Conservation (phyloP, 116 monocot genomes). For the Cymodocea nodosa region DNA sequence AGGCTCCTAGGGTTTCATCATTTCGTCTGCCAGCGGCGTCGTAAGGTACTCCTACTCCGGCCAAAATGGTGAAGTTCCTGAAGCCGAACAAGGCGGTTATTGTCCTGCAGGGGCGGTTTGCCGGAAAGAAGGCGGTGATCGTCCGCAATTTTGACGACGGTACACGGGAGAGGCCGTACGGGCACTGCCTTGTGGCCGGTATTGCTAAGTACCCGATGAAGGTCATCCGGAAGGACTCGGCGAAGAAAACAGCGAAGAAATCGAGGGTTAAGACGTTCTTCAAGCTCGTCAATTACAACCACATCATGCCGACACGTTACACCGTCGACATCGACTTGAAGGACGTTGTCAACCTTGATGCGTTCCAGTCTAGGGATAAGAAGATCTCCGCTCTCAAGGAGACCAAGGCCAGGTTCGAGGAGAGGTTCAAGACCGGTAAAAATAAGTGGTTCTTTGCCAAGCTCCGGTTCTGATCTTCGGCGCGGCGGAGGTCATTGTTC, state of each 20-base stretch:
- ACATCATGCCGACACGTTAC: slow-evolving; percentile 51
- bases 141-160: slow-evolving; percentile 39
- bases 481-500: no score
- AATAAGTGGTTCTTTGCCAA: no score
- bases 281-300: slow-evolving; percentile 41
- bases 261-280: slow-evolving; percentile 48
- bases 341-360: slow-evolving; percentile 29
- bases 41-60: no score
- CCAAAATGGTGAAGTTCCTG: slow-evolving; percentile 56
- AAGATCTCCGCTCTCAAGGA: slow-evolving; percentile 35
- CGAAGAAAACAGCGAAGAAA: slow-evolving; percentile 48
- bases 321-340: slow-evolving; percentile 43
- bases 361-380: slow-evolving; percentile 28
- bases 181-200: slow-evolving; percentile 54
- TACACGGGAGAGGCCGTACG: slow-evolving; percentile 43
- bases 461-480: no score
- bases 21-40: no score
- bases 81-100: slow-evolving; percentile 55
- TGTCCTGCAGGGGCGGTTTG: slow-evolving; percentile 41
- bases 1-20: no score
- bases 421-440: slow-evolving; percentile 40
- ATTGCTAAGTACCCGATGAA: slow-evolving; percentile 47
- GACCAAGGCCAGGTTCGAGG: slow-evolving; percentile 33
- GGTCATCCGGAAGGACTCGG: slow-evolving; percentile 58
- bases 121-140: slow-evolving; percentile 54